Evolutionary conservation across 31 red algal genomes (phyloP), one percentile per base, ranked within the genome.

Genomic region (Bonnemaisonia californica): DNA sequence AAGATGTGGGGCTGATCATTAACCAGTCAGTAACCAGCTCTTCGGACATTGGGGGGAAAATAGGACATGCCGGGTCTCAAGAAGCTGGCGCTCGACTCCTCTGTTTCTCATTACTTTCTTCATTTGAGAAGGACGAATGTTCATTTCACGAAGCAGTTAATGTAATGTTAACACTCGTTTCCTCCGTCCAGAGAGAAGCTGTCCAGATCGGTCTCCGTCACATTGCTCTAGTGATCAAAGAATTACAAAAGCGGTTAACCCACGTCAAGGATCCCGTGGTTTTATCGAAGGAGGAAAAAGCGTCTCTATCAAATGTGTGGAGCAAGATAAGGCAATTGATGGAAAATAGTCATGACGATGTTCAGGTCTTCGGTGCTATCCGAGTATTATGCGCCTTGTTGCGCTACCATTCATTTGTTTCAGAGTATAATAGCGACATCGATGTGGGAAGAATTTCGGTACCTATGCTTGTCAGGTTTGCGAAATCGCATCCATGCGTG

Each of bases 21-120:
- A 23, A 16, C 1, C 27, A 33, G 13, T 35, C n/a, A 30, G 22
- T 18, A n/a, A 19, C 29, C 31, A 32, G n/a, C n/a, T 4, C 5
- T 21, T 3, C 4, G 29, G 31, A 30, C 28, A 30, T 32, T 16
- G 18, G 3, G 36, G n/a, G 28, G 35, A 33, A 30, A 27, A 26
- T 68, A 34, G 63, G 63, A 35, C n/a, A 34, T 26, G 30, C 63
- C 9, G 63, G 28, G 9, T 68, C n/a, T 35, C 63, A 68, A 33
- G 63, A 19, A 21, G 19, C 29, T 68, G n/a, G 30, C 4, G 63
- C 63, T 11, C 3, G 63, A 18, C 36, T 68, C 27, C n/a, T 68
- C 7, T 21, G 29, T 36, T 32, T 36, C 31, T 18, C 35, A 26
- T n/a, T 36, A 21, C 29, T 27, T 8, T 35, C 27, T 32, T 27